phyloP scores from a whole-genome alignment of 495 filamentous ascomycete genomes.

The Aspergillus sparsus region DNA sequence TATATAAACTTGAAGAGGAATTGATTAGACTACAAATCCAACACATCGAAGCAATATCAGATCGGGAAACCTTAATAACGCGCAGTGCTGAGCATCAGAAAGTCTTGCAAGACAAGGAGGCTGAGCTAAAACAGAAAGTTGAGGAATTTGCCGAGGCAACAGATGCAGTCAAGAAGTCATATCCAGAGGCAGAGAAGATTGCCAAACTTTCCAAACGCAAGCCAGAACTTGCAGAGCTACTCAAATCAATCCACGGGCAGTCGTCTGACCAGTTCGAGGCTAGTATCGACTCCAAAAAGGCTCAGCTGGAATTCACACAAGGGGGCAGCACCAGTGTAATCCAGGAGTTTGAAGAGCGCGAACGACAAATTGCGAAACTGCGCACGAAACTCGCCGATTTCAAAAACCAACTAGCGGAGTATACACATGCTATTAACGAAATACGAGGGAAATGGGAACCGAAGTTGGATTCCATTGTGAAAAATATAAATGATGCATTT shows the following conservation, averaged over 20 bases:
- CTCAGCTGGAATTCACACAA: conserved; percentile 75
- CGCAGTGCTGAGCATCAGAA: conserved; percentile 61
- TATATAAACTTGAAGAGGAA: conserved; percentile 61
- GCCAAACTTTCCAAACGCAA: conserved; percentile 14
- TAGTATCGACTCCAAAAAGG: conserved; percentile 72
- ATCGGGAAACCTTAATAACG: conserved; percentile 62
- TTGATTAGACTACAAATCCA: conserved; percentile 67
- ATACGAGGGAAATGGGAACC: conserved; percentile 77
- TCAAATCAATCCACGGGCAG: conserved; percentile 42
- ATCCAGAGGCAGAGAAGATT: conserved; percentile 38
- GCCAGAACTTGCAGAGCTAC: conserved; percentile 33
- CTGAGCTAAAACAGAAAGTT: conserved; percentile 41
- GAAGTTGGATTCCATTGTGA: conserved; percentile 71
- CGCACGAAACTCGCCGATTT: conserved; percentile 48
- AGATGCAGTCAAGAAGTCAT: conserved; percentile 36
- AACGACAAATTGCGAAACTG: conserved; percentile 57
- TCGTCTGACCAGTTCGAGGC: conserved; percentile 65
- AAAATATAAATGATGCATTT: conserved; percentile 85
- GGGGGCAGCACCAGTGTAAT: conserved; percentile 77
- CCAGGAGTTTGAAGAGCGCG: conserved; percentile 73
- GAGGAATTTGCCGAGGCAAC: conserved; percentile 33
- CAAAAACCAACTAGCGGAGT: conserved; percentile 47
- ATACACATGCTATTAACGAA: conserved; percentile 58
- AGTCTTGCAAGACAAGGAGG: conserved; percentile 49
- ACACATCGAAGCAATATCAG: conserved; percentile 77